Percentiles rank a stretch among this genome's conserved stretches.
phyloP scores from a whole-genome alignment of 495 filamentous ascomycete species.

The Xylaria sp. region DNA sequence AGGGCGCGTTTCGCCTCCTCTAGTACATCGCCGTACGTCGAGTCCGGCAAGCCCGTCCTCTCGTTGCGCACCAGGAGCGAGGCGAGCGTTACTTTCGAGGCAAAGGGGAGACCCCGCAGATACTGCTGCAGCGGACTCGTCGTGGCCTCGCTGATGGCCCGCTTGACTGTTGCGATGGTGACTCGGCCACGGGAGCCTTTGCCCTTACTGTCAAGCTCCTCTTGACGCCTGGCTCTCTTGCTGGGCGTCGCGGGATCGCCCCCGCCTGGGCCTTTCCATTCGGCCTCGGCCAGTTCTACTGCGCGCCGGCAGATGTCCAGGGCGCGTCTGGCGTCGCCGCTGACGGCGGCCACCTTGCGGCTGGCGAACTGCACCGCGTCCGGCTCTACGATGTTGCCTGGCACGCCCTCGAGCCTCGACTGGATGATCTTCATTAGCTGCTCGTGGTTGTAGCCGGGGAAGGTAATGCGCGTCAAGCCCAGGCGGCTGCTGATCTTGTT shows the following conservation, averaged over 20 bases:
- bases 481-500: slow-evolving; percentile 97
- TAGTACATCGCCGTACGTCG: slow-evolving; percentile 85
- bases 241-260: slow-evolving; percentile 50
- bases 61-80: slow-evolving; percentile 79
- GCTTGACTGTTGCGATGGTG: slow-evolving; percentile 90
- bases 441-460: slow-evolving; percentile 95
- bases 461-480: slow-evolving; percentile 89
- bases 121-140: slow-evolving; percentile 89
- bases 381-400: slow-evolving; percentile 86
- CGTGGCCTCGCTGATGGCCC: slow-evolving; percentile 94
- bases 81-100: slow-evolving; percentile 83
- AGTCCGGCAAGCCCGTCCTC: slow-evolving; percentile 84
- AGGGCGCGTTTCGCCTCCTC: slow-evolving; percentile 84
- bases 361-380: slow-evolving; percentile 97
- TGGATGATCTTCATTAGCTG: slow-evolving; percentile 98
- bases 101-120: slow-evolving; percentile 78
- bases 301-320: slow-evolving; percentile 95
- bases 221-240: slow-evolving; percentile 38
- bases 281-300: slow-evolving; percentile 91
- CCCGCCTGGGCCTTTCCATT: slow-evolving; percentile 50
- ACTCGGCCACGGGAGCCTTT: slow-evolving; percentile 60
- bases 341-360: slow-evolving; percentile 95
- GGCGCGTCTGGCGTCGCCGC: slow-evolving; percentile 89
- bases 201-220: slow-evolving; percentile 28
- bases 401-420: slow-evolving; percentile 84